Percentiles rank a stretch among this genome's conserved stretches.
Evolutionary conservation across 768 basidiomycete species (phyloP).

Genomic region (Hygrophorus pudorinus): DNA sequence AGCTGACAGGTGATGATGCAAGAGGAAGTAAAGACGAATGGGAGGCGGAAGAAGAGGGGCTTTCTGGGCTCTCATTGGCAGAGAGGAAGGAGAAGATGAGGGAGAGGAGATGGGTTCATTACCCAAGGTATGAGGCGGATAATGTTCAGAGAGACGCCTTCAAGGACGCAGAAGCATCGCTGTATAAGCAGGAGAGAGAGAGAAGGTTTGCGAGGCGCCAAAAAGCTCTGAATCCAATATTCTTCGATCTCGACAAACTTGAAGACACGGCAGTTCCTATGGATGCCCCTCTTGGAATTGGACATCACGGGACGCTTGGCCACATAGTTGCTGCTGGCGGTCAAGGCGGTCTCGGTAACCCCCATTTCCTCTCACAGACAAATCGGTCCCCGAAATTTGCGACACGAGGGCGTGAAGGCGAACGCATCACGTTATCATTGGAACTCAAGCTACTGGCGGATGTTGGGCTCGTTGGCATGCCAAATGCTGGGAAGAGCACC

Average conservation of each 20-base stretch:
- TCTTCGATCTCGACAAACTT: slow-evolving; percentile 51
- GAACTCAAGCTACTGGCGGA: slow-evolving; percentile 94
- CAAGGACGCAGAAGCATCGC: slow-evolving; percentile 54
- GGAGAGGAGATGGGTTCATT: slow-evolving; percentile 69
- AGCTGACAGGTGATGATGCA: slow-evolving; percentile 59
- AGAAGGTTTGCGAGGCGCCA: slow-evolving; percentile 37
- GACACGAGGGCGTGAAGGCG: slow-evolving; percentile 65
- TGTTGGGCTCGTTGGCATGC: slow-evolving; percentile 92
- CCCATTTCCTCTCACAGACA: slow-evolving; percentile 60
- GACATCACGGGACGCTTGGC: slow-evolving; percentile 41
- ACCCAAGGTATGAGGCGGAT: slow-evolving; percentile 53
- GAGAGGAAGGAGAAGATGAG: slow-evolving; percentile 52
- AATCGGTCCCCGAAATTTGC: slow-evolving; percentile 85
- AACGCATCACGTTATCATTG: slow-evolving; percentile 70
- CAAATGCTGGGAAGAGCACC: slow-evolving; percentile 92
- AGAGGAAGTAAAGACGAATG: slow-evolving; percentile 57
- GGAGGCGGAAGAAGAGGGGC: slow-evolving; percentile 59
- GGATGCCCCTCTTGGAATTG: slow-evolving; percentile 57
- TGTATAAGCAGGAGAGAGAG: slow-evolving; percentile 55
- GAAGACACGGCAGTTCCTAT: slow-evolving; percentile 26
- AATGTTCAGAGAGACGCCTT: slow-evolving; percentile 60
- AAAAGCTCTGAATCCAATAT: slow-evolving; percentile 35
- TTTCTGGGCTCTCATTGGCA: slow-evolving; percentile 35
- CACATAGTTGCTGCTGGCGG: slow-evolving; percentile 73
- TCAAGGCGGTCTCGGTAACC: slow-evolving; percentile 77